phyloP scores from a whole-genome alignment of 352 stramenopile genomes.

The Hyaloperonospora arabidopsidis region DNA sequence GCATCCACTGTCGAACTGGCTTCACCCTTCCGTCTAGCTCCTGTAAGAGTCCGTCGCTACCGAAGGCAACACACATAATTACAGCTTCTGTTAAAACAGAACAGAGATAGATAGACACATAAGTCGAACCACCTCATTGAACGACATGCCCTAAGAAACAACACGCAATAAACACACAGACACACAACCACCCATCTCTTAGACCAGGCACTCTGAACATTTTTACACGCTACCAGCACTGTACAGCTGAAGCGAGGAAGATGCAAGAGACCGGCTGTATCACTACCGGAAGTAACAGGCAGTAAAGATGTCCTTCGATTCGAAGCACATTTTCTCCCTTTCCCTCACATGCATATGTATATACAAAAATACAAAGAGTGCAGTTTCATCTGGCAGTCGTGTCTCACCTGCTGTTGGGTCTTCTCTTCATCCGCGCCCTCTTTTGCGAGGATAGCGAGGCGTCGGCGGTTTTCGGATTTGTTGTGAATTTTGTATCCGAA shows the following conservation, averaged over 20 bases:
- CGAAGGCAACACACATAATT: constrained; percentile 82
- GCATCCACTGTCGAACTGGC: constrained; percentile 36
- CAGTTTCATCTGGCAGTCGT: constrained; percentile 29
- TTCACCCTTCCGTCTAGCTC: constrained; percentile 63
- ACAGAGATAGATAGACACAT: constrained; percentile 77
- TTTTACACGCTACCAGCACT: constrained; percentile 14
- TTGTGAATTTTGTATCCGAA: constrained; percentile 92
- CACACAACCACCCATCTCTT: constrained; percentile 23
- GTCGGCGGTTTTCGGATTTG: constrained; percentile 74
- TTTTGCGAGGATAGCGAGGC: constrained; percentile 70
- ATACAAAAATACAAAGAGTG: constrained; percentile 25
- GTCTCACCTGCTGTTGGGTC: constrained; percentile 55
- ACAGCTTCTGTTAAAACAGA: constrained; percentile 89
- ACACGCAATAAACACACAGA: constrained; percentile 25
- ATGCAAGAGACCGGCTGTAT: constrained; percentile 1
- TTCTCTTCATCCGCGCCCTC: constrained; percentile 77
- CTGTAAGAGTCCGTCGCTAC: constrained; percentile 72
- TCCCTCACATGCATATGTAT: constrained; percentile 11
- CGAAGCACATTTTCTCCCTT: constrained; percentile 6
- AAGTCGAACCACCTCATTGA: constrained; percentile 74
- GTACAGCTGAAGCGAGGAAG: constrained; percentile 15
- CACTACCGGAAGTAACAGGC: constrained; percentile 5
- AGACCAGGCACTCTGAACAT: constrained; percentile 4
- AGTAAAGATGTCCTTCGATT: constrained; percentile 5
- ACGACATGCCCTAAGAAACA: constrained; percentile 35